Base-by-base conservation (phyloP, 495 filamentous ascomycete species). In the Penicillium silybi region DNA sequence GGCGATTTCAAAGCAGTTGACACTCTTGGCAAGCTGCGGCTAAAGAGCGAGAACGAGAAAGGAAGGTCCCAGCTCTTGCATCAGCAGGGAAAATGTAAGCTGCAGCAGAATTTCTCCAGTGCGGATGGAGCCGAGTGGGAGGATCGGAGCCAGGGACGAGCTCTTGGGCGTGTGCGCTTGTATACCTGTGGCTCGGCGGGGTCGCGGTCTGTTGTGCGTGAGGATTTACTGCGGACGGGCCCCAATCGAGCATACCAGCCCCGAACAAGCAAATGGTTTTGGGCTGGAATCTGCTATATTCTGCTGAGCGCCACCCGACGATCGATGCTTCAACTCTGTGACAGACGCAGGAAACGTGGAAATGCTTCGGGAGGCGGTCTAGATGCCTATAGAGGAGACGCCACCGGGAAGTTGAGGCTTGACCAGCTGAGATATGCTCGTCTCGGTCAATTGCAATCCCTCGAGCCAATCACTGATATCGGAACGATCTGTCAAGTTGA, bases 91-190 rank as follows among this genome's bases (percentile, higher is more conserved):
- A 39, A 39, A 18, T n/a, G 37, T 39, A 18, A 39, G 18, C 18
- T 39, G 18, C 37, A 16, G 18, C n/a, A 9, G 4, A 32, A 11
- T 32, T 32, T 37, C 44, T 47, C 46, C 44, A 47, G 44, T 41
- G 22, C 46, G 46, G 46, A 48, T 48, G 16, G 46, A 34, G 37
- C 46, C 46, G 46, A 48, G 25, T 13, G 38, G 46, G 46, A 48
- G 2, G 29, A 32, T 32, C 29, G 29, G 29, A 32, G 29, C 29
- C 29, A 32, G 29, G 29, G 29, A 32, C 29, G 11, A 11, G 22
- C 22, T 23, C n/a, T n/a, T 29, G 26, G 7, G 11, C 26, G 11
- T 23, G 29, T 32, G 13, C 4, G 10, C 11, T 32, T 32, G 29
- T 32, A 32, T 32, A 32, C 29, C 29, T 32, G 11, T 32, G 29